Base-by-base conservation (phyloP, 2,329 filamentous ascomycete species). In the Leptographium radiaticola region DNA sequence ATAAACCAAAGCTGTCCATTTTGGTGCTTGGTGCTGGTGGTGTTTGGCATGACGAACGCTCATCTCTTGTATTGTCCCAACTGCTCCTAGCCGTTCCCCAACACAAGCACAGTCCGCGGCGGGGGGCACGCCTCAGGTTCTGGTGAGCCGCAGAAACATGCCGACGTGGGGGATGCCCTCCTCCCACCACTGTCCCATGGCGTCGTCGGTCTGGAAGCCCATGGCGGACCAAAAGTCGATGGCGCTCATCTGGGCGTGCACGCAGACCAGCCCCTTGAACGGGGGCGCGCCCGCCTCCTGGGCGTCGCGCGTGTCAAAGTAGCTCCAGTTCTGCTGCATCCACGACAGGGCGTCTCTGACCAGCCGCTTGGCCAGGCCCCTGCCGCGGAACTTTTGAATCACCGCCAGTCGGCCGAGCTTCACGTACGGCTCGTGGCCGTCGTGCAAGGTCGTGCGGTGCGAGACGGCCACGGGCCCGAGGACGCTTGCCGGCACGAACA, bases 141-240 rank as follows among this genome's bases (percentile, higher is more conserved):
- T 5, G 25, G 25, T 25, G 25, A 25, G 56, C 38, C 78, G 69
- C 59, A 67, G 62, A 59, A 79, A 95, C 89, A 96, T 94, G 56
- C 87, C 89, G 18, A 94, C 76, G 71, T 95, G 89, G 59, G 79
- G 74, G 53, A 95, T 91, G 5, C 86, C 87, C 63, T 93, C 89
- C 67, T 96, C 89, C 57, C 75, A 74, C 89, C 89, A 96, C 36
- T 66, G 75, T 1, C 87, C 87, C 78, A 91, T 80, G 11, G 69
- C 72, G 62, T 86, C 76, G 67, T 96, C 89, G 11, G 79, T 71
- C 57, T 73, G 69, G 66, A 95, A 96, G 0, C 89, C 89, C 67
- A 84, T 77, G 63, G 74, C 77, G 62, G 71, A 69, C 81, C 89
- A 97, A 60, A 83, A 72, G 33, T 68, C 69, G 59, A 81, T 74